Evolutionary conservation across 208 protist genomes (phyloP), one percentile per base, ranked within the genome.

Genomic region (Kentomonas sorsogonicus): DNA sequence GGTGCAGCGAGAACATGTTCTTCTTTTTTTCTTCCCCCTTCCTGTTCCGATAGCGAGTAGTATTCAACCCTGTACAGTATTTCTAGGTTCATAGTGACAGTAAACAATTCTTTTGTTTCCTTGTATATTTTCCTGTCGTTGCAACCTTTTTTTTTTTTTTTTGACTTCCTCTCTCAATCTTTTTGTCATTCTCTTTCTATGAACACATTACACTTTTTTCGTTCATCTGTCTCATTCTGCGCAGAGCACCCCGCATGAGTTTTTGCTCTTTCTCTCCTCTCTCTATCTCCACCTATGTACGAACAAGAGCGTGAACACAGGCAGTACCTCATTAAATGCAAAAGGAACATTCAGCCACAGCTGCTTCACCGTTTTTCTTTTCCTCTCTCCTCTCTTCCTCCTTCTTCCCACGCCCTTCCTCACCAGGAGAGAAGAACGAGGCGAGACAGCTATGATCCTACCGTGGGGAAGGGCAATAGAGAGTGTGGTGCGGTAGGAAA

Each of bases 141-240:
- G 55, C 30, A n/a, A 47, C 34, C 16, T 69, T 18, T 52, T 31
- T 63, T 29, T 4, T 44, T 48, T 68, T 33, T 55, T 53, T 44
- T 38, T 57, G 9, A 44, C 23, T 66, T 18, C 30, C 25, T 53
- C 39, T 59, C 34, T 52, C 47, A 46, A 63, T 70, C 61, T 57
- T 63, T 66, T 45, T 45, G 16, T 64, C 53, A 53, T 48, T 48
- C 62, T 67, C 33, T 58, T 46, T 44, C 50, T 54, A 40, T 51
- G 57, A 38, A 27, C 46, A 29, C 34, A 10, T 16, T 25, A 45
- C 13, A 53, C 13, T 50, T 16, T 50, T n/a, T 23, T 43, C 29
- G 7, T 51, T 16, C 53, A 26, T 48, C n/a, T 62, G 26, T 62
- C 16, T 62, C 16, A 25, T 20, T 50, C 10, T 40, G 23, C 39